A percentile compares a stretch with the other conserved stretches of the same genome.
phyloP scores from a whole-genome alignment of 176 grass and related monocot genomes.

The Musa itinerans region DNA sequence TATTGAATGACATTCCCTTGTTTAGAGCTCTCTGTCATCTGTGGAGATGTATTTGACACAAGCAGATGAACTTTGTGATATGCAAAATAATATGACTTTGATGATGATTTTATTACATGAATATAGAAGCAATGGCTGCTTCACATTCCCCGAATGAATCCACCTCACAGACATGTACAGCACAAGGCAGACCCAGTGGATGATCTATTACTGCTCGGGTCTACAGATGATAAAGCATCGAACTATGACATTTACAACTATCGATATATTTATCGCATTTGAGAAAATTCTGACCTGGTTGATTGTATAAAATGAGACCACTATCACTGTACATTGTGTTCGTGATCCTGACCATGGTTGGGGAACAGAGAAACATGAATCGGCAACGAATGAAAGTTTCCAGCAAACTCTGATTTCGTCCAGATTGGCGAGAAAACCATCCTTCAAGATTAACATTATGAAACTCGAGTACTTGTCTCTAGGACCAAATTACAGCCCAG shows the following conservation, averaged over 20 bases:
- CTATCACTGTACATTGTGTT: neutral
- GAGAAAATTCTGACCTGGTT: neutral
- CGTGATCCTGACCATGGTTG: neutral
- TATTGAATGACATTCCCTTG: too few relatives aligned
- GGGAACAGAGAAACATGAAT: neutral
- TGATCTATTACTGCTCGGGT: neutral
- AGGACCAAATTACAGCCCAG: neutral
- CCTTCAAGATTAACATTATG: neutral
- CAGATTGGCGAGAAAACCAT: neutral
- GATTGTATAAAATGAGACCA: neutral
- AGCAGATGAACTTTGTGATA: too few relatives aligned
- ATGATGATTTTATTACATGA: too few relatives aligned
- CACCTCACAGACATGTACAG: neutral
- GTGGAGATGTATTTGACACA: too few relatives aligned
- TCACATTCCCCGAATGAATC: neutral
- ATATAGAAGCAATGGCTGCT: neutral
- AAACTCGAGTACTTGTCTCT: neutral
- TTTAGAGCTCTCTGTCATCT: too few relatives aligned
- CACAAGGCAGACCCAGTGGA: neutral
- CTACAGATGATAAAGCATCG: neutral
- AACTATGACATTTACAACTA: neutral
- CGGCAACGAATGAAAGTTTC: neutral
- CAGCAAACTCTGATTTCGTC: neutral
- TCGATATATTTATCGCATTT: constrained; percentile 1
- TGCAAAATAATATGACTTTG: too few relatives aligned